Conservation (phyloP, 2,329 filamentous ascomycete genomes). For the Aureobasidium musti region DNA sequence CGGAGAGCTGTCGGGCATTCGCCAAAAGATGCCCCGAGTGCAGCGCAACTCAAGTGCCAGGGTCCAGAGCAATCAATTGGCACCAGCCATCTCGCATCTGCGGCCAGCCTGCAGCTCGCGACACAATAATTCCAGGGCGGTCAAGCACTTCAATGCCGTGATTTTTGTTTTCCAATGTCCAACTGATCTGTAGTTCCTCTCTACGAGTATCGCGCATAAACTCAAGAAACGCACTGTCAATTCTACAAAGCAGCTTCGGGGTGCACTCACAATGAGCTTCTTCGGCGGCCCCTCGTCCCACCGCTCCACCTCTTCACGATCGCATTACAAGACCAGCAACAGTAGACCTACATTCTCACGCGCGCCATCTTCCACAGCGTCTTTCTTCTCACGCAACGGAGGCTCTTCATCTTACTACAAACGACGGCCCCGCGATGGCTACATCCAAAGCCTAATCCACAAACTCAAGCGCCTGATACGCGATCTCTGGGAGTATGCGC, state of each 20-base stretch:
- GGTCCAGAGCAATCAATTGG: slow-evolving; percentile 7
- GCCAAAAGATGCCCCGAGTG: slow-evolving; percentile 19
- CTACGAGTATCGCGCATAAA: not conserved
- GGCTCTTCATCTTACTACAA: slow-evolving; percentile 71
- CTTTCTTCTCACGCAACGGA: slow-evolving; percentile 30
- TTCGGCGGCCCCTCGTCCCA: slow-evolving; percentile 24
- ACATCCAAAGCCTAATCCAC: slow-evolving; percentile 70
- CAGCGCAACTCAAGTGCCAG: not conserved
- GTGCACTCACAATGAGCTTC: slow-evolving; percentile 19
- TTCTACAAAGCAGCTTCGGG: not conserved
- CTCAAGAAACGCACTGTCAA: not conserved
- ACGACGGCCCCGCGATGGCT: slow-evolving; percentile 73
- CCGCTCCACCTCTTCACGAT: slow-evolving; percentile 15
- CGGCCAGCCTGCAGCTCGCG: not conserved
- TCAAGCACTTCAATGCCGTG: slow-evolving; percentile 1
- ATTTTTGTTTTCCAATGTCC: not conserved
- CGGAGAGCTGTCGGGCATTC: not conserved
- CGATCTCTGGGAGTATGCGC: slow-evolving; percentile 78
- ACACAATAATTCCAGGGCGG: not conserved
- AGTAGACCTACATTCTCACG: slow-evolving; percentile 21
- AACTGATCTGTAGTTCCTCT: not conserved
- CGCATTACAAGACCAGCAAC: not conserved
- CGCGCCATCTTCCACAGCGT: slow-evolving; percentile 19
- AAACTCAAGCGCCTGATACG: slow-evolving; percentile 77
- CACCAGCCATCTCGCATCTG: slow-evolving; percentile 13